Conservation (phyloP, 805 yeast genomes). For the Candida methanosorbosa region DNA sequence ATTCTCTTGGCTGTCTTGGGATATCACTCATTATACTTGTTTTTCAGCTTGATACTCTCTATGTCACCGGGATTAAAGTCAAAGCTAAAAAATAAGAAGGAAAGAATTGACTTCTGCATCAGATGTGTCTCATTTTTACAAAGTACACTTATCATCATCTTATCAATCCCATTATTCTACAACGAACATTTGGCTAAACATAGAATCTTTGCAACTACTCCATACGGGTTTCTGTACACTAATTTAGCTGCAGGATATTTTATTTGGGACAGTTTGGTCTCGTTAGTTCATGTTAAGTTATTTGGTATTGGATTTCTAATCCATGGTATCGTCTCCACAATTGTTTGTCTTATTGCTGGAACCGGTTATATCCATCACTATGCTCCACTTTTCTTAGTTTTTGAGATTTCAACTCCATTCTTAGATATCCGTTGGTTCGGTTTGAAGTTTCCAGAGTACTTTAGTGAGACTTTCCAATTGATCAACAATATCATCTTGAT, state of each 20-base stretch:
- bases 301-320: slow-evolving; percentile 27
- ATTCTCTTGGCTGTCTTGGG: slow-evolving; percentile 18
- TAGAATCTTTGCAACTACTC: slow-evolving; percentile 24
- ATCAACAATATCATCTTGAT: slow-evolving; percentile 25
- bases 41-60: slow-evolving; percentile 15
- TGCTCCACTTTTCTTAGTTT: slow-evolving; percentile 25
- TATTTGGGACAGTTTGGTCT: slow-evolving; percentile 26
- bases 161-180: slow-evolving; percentile 21
- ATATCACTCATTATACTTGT: slow-evolving; percentile 20
- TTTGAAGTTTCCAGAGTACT: slow-evolving; percentile 19
- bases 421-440: slow-evolving; percentile 29
- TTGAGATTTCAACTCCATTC: slow-evolving; percentile 29
- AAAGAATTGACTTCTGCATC: slow-evolving; percentile 21
- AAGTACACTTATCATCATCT: slow-evolving; percentile 18
- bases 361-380: slow-evolving; percentile 23
- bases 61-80: slow-evolving; percentile 10
- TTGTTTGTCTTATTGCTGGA: slow-evolving; percentile 18
- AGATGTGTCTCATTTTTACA: slow-evolving; percentile 27
- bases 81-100: slow-evolving; percentile 11
- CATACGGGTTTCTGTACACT: slow-evolving; percentile 22
- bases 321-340: slow-evolving; percentile 27
- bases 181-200: slow-evolving; percentile 19
- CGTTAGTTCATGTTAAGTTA: slow-evolving; percentile 16
- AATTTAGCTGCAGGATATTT: slow-evolving; percentile 26
- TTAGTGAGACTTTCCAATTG: slow-evolving; percentile 21